A percentile compares a stretch with the other conserved stretches of the same genome.
Conservation (phyloP, 1,284 basidiomycete species). For the Pseudozyma hubeiensis region DNA sequence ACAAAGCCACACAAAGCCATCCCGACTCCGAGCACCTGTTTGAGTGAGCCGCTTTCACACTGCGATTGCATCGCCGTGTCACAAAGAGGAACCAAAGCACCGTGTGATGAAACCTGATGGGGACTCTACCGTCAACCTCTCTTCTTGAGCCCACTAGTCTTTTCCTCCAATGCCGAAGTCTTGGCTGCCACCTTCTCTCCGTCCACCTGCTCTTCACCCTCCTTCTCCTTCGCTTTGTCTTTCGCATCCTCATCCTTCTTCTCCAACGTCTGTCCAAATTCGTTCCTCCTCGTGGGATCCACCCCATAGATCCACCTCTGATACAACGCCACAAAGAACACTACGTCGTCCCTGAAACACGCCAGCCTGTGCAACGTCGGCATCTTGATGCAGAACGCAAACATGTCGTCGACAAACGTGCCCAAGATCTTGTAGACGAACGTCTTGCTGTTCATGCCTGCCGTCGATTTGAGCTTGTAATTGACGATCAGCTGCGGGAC, state of each 20-base stretch:
- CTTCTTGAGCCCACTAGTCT: slow-evolving; percentile 21
- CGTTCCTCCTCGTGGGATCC: slow-evolving; percentile 92
- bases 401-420: slow-evolving; percentile 86
- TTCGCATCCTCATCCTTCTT: slow-evolving; percentile 14
- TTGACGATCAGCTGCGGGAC: slow-evolving; percentile 72
- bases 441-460: slow-evolving; percentile 95
- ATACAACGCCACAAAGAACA: slow-evolving; percentile 64
- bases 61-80: too few species aligned
- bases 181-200: slow-evolving; percentile 4
- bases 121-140: neutral
- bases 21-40: too few species aligned
- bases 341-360: slow-evolving; percentile 75
- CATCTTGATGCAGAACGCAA: slow-evolving; percentile 89
- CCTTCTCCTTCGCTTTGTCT: slow-evolving; percentile 10
- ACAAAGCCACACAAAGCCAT: too few species aligned
- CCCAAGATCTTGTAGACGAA: slow-evolving; percentile 94
- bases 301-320: slow-evolving; percentile 95
- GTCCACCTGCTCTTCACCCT: neutral
- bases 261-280: slow-evolving; percentile 80
- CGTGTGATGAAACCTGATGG: too few species aligned
- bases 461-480: slow-evolving; percentile 86
- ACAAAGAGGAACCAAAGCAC: too few species aligned
- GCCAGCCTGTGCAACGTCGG: slow-evolving; percentile 89
- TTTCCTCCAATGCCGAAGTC: slow-evolving; percentile 29
- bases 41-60: too few species aligned